Conservation (phyloP, 225 moss, liverwort and hornwort species). For the Anthoceros angustus region DNA sequence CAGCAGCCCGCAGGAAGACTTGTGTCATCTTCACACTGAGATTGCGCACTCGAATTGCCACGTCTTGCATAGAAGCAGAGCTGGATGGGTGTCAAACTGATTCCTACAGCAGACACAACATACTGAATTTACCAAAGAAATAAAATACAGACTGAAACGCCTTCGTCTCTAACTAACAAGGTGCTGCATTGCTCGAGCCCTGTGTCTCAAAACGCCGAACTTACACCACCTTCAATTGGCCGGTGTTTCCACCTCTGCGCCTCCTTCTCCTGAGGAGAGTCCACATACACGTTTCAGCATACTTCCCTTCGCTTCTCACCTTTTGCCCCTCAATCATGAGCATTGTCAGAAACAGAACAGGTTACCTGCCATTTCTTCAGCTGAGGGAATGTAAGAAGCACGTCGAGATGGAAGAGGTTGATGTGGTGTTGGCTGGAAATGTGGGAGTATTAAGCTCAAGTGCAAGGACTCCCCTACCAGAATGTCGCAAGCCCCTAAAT, state of each 20-base stretch:
- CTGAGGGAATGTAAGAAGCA: neutral
- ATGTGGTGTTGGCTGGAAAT: neutral
- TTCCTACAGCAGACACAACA: too few species aligned
- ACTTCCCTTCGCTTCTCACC: neutral
- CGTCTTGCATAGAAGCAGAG: too few species aligned
- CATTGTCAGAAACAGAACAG: neutral
- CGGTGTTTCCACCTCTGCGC: neutral
- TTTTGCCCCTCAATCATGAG: neutral
- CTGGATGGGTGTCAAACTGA: too few species aligned
- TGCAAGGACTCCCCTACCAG: too few species aligned
- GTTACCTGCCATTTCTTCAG: neutral
- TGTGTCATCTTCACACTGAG: too few species aligned
- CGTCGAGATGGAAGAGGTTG: neutral
- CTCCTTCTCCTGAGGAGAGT: neutral
- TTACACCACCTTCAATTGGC: neutral
- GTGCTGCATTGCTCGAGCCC: neutral
- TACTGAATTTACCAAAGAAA: too few species aligned
- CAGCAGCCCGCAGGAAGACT: too few species aligned
- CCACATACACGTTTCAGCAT: neutral
- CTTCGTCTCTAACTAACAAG: too few species aligned
- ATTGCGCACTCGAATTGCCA: too few species aligned
- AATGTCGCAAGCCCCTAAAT: too few species aligned
- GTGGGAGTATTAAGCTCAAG: neutral
- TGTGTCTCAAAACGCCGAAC: neutral
- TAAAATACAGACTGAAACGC: too few species aligned